phyloP scores from a whole-genome alignment of 2,329 filamentous ascomycete genomes.

The Calonectria ilicicola region DNA sequence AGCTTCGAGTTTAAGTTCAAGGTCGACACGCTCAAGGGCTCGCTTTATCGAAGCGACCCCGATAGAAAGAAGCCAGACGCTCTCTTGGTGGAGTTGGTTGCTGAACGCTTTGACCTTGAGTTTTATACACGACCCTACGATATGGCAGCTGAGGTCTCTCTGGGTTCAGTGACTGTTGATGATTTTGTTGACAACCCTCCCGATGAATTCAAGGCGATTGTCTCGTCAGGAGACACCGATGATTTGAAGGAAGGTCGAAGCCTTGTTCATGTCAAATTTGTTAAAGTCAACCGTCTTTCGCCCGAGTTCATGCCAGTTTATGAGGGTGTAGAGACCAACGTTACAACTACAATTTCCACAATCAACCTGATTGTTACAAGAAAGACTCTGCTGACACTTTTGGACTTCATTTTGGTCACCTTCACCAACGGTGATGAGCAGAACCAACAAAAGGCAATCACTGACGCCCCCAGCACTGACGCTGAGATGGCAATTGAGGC shows the following conservation, averaged over 20 bases:
- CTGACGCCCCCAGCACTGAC: conserved; percentile 51
- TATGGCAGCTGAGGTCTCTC: conserved; percentile 90
- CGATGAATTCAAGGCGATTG: conserved; percentile 94
- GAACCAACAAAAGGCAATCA: conserved; percentile 49
- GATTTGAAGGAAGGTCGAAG: conserved; percentile 84
- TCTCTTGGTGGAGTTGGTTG: conserved; percentile 89
- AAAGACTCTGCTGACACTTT: conserved; percentile 88
- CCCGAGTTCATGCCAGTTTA: conserved; percentile 94
- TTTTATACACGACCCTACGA: conserved; percentile 92
- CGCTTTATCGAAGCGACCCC: conserved; percentile 87
- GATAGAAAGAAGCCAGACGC: conserved; percentile 81
- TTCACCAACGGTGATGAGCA: conserved; percentile 74
- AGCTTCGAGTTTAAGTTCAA: conserved; percentile 98
- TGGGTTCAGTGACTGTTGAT: conserved; percentile 89
- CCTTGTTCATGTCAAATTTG: conserved; percentile 88
- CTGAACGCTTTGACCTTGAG: conserved; percentile 87
- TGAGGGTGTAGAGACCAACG: conserved; percentile 92
- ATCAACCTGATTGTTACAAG: conserved; percentile 96
- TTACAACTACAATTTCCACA: conserved; percentile 91
- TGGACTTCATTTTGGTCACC: conserved; percentile 94
- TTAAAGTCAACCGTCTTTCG: conserved; percentile 88
- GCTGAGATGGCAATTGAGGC: conserved; percentile 50
- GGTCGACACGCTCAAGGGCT: conserved; percentile 93
- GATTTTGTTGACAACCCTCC: conserved; percentile 93
- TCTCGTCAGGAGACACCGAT: conserved; percentile 82